These are phyloP conservation scores for Solanum hybrid DNA, from an alignment of 305 asterid species.

Conservation along the genomic window DNA sequence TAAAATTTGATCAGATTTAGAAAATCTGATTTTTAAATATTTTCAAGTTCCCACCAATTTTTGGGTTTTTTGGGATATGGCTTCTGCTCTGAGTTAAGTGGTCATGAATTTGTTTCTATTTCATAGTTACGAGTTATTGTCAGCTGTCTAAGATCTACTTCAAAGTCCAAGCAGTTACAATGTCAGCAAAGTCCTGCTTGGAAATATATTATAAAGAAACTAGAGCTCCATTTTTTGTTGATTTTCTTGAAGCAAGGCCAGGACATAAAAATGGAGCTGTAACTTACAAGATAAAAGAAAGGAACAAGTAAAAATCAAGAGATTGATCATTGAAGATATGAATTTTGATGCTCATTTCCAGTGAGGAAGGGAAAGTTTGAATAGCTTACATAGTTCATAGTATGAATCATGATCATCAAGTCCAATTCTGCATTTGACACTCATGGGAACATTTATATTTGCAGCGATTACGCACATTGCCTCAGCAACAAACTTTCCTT, in stretches of 20 bases:
- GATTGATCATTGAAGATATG: neutral
- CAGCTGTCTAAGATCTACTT: neutral
- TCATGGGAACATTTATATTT: conserved; percentile 77
- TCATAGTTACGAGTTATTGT: neutral
- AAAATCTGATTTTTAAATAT: neutral
- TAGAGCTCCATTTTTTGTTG: neutral
- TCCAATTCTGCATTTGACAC: conserved; percentile 90
- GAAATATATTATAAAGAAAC: neutral
- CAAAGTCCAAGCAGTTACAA: neutral
- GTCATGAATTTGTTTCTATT: neutral
- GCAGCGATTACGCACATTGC: conserved; percentile 89
- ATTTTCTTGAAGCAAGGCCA: neutral
- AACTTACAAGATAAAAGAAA: neutral
- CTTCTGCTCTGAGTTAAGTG: neutral
- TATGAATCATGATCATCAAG: conserved; percentile 82
- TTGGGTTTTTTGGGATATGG: neutral
- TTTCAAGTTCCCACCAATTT: neutral
- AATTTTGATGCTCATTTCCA: neutral
- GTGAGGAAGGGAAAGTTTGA: neutral
- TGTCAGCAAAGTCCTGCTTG: neutral
- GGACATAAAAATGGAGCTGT: neutral
- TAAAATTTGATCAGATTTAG: neutral
- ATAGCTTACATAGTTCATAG: conserved; percentile 75
- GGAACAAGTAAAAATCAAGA: neutral
- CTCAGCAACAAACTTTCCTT: conserved; percentile 91